Percentiles rank a stretch among this genome's conserved stretches.
These are phyloP conservation scores for Clarireedia sp. DNA, from an alignment of 2,329 filamentous ascomycete genomes.

Conservation along the genomic window DNA sequence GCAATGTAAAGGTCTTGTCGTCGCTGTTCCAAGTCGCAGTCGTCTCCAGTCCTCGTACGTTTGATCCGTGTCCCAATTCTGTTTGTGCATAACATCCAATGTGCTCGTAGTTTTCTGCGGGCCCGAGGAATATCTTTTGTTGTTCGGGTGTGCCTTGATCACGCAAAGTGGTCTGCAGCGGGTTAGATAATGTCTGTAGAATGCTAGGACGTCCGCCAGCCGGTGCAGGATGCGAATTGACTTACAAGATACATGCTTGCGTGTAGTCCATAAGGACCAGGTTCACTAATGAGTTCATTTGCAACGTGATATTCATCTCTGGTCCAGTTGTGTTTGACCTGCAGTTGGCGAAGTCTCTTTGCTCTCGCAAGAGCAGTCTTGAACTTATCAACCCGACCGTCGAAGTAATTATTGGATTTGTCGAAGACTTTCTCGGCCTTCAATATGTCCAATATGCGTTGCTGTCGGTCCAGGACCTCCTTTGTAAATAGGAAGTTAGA, in stretches of 20 bases:
- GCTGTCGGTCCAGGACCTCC: slow-evolving; percentile 52
- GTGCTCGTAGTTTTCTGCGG: slow-evolving; percentile 59
- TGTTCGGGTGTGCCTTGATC: slow-evolving; percentile 69
- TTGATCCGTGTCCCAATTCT: slow-evolving; percentile 71
- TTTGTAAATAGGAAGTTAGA: slow-evolving; percentile 63
- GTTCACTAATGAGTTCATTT: slow-evolving; percentile 63
- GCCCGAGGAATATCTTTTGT: slow-evolving; percentile 63
- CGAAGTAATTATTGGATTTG: slow-evolving; percentile 71
- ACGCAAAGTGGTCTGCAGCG: slow-evolving; percentile 51
- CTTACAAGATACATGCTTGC: slow-evolving; percentile 59
- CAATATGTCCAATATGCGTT: slow-evolving; percentile 55
- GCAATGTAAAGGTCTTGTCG: slow-evolving; percentile 67
- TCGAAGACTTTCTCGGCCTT: slow-evolving; percentile 64
- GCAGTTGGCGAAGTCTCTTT: slow-evolving; percentile 61
- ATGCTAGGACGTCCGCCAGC: too few species aligned
- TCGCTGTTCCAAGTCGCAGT: slow-evolving; percentile 57
- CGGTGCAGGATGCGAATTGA: background rate
- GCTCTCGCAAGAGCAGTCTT: slow-evolving; percentile 61
- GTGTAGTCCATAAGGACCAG: slow-evolving; percentile 66
- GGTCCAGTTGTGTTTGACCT: slow-evolving; percentile 59
- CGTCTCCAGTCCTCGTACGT: slow-evolving; percentile 51
- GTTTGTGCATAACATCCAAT: slow-evolving; percentile 79
- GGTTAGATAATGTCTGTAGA: background rate
- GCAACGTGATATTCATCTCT: slow-evolving; percentile 56
- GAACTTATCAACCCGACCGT: slow-evolving; percentile 60